phyloP scores from a whole-genome alignment of 345 rosid species.

The Dimocarpus longan region DNA sequence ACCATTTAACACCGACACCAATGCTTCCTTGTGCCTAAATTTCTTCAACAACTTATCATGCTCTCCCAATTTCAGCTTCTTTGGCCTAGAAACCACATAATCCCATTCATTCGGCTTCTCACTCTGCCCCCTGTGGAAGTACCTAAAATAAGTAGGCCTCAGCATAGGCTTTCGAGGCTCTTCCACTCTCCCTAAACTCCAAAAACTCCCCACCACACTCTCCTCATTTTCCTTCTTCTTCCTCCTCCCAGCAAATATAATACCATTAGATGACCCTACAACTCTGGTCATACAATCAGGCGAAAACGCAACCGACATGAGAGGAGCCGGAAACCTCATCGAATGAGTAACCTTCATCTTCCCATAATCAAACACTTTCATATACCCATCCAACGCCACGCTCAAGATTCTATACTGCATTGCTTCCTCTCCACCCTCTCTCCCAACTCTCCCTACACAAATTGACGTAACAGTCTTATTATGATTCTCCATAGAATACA shows the following conservation, averaged over 20 bases:
- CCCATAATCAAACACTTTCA: slow-evolving; percentile 88
- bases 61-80: slow-evolving; percentile 73
- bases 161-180: slow-evolving; percentile 47
- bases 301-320: slow-evolving; percentile 70
- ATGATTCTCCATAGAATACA: slow-evolving; percentile 86
- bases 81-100: slow-evolving; percentile 61
- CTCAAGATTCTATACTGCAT: slow-evolving; percentile 68
- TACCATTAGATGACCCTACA: slow-evolving; percentile 77
- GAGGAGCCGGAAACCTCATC: slow-evolving; percentile 86
- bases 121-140: slow-evolving; percentile 80
- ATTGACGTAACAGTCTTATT: slow-evolving; percentile 89
- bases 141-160: slow-evolving; percentile 66
- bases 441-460: slow-evolving; percentile 56
- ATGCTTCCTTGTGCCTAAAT: slow-evolving; percentile 88
- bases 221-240: slow-evolving; percentile 56
- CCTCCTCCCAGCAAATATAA: slow-evolving; percentile 70
- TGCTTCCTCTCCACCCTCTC: slow-evolving; percentile 40
- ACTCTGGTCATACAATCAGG: slow-evolving; percentile 59
- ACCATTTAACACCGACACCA: slow-evolving; percentile 57
- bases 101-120: slow-evolving; percentile 77
- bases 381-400: slow-evolving; percentile 85
- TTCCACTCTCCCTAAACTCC: slow-evolving; percentile 43
- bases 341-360: slow-evolving; percentile 82
- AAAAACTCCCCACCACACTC: slow-evolving; percentile 28
- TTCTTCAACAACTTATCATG: slow-evolving; percentile 85